Conservation (phyloP, 2,329 filamentous ascomycete species). For the Fusarium solani-melongenae region DNA sequence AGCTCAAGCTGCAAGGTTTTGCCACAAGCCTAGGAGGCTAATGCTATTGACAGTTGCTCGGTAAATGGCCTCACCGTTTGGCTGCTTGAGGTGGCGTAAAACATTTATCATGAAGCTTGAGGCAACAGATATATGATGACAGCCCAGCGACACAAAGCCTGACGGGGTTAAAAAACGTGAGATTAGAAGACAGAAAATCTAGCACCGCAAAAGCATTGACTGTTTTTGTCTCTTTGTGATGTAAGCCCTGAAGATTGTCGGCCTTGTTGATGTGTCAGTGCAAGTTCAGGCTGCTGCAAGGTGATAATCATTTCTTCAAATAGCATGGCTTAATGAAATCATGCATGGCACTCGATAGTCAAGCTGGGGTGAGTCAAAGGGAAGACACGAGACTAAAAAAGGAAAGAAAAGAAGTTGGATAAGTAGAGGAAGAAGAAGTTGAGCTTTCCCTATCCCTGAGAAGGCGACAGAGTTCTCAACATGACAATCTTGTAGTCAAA, state of each 20-base stretch:
- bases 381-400: background rate
- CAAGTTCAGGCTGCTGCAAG: background rate
- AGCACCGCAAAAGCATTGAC: background rate
- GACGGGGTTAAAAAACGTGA: background rate
- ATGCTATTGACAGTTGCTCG: background rate
- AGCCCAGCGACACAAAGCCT: background rate
- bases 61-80: background rate
- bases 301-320: background rate
- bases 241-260: background rate
- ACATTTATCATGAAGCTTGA: background rate
- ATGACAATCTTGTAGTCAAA: background rate
- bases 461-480: background rate
- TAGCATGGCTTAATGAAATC: background rate
- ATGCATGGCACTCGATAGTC: too few relatives aligned
- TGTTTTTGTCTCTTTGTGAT: background rate
- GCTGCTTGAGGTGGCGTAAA: background rate
- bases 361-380: too few relatives aligned
- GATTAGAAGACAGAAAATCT: background rate
- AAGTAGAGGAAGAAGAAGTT: background rate
- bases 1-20: background rate
- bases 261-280: background rate
- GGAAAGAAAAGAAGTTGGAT: background rate
- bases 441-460: background rate
- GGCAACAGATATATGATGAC: background rate
- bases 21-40: rapidly evolving